A percentile compares a stretch with the other conserved stretches of the same genome.
These are phyloP conservation scores for Acanthochlamys bracteata DNA, from an alignment of 106 monocot species.

Conservation along the genomic window DNA sequence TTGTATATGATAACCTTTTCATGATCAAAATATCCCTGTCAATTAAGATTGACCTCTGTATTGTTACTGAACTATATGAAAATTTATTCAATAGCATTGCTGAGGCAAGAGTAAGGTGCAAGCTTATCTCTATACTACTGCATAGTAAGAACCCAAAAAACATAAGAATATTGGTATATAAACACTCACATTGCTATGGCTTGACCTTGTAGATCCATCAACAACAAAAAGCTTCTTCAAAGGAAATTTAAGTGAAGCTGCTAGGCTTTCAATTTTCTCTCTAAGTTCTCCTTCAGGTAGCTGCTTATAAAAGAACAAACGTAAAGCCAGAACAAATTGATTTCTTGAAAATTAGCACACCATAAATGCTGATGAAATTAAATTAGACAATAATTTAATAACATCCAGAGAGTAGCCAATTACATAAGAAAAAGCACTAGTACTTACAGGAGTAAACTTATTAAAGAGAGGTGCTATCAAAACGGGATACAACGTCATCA, in stretches of 20 bases:
- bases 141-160: no score
- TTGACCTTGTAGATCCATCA: conserved; percentile 98
- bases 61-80: no score
- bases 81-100: no score
- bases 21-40: no score
- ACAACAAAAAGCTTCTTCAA: conserved; percentile 97
- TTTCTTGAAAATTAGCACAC: not conserved
- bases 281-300: conserved; percentile 86
- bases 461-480: conserved; percentile 95
- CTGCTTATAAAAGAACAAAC: conserved; percentile 24
- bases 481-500: conserved; percentile 92
- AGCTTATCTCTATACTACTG: no score
- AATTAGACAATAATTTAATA: not conserved
- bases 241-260: conserved; percentile 86
- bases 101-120: no score
- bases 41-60: no score
- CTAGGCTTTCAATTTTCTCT: conserved; percentile 77
- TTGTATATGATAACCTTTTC: no score
- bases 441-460: conserved; percentile 96
- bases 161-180: not conserved
- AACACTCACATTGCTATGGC: conserved; percentile 85
- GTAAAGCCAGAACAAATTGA: not conserved
- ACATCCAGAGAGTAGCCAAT: not conserved
- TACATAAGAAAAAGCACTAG: conserved; percentile 1
- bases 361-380: not conserved